phyloP scores from a whole-genome alignment of 1,284 basidiomycete species.

The Rhodotorula mucilaginosa region DNA sequence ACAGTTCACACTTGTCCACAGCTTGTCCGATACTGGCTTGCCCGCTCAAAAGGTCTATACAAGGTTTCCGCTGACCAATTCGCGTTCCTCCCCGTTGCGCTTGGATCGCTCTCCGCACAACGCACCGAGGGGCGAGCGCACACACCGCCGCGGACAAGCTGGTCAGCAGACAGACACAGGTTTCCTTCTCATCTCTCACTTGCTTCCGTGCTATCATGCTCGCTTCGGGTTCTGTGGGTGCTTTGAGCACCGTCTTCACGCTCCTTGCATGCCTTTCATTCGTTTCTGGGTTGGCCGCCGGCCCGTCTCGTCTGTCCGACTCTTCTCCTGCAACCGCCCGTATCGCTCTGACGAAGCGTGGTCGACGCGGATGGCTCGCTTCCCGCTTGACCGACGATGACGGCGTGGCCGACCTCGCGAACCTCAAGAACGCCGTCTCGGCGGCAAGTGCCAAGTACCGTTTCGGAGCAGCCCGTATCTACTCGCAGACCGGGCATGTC shows the following conservation, averaged over 20 bases:
- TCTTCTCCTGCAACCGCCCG: not conserved
- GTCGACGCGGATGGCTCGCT: not conserved
- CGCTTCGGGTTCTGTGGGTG: no score
- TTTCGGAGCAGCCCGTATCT: not conserved
- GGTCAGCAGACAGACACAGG: no score
- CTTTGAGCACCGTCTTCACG: constrained; percentile 1
- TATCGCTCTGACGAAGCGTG: constrained; percentile 1
- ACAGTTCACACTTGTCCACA: not conserved
- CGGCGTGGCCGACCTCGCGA: constrained; percentile 9
- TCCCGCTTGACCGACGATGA: not conserved
- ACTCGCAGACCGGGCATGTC: not conserved
- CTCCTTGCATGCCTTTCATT: not conserved
- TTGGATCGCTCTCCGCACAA: no score
- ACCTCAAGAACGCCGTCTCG: not conserved
- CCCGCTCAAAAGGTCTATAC: no score
- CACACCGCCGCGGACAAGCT: no score
- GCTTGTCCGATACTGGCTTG: no score
- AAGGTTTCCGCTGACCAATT: no score
- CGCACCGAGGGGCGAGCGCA: no score
- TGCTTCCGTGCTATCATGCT: no score
- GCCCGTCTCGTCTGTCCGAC: not conserved
- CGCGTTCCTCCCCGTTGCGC: no score
- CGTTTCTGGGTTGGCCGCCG: not conserved
- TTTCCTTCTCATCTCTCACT: no score
- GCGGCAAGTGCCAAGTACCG: not conserved